Conservation (phyloP, 257 asterid genomes). For the Dorcoceras hygrometricum region DNA sequence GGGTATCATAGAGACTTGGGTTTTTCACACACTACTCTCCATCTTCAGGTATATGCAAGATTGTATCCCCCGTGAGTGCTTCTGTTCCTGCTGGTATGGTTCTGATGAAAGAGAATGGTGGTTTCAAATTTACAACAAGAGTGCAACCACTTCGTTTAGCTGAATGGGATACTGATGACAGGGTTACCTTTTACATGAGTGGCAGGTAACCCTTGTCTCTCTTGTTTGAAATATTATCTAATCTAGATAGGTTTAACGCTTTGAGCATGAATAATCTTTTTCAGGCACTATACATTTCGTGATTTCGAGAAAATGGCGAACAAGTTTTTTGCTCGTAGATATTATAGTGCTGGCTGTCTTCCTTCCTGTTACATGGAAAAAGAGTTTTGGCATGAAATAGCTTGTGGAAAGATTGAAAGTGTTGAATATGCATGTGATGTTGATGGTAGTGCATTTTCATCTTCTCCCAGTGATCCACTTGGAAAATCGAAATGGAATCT, state of each 20-base stretch:
- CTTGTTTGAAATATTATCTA: slow-evolving; percentile 18
- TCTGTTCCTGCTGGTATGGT: slow-evolving; percentile 96
- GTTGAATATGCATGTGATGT: slow-evolving; percentile 99
- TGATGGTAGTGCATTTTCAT: slow-evolving; percentile 98
- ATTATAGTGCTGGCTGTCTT: slow-evolving; percentile 86
- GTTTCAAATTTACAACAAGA: slow-evolving; percentile 91
- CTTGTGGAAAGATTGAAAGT: slow-evolving; percentile 92
- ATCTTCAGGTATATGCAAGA: slow-evolving; percentile 85
- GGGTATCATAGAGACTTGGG: slow-evolving; percentile 23
- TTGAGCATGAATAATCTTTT: slow-evolving; percentile 36
- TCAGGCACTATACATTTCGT: slow-evolving; percentile 92
- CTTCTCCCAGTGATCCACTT: slow-evolving; percentile 78
- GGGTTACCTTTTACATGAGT: slow-evolving; percentile 90
- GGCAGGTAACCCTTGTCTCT: slow-evolving; percentile 61
- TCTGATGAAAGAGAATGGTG: slow-evolving; percentile 80
- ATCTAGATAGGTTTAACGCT: slow-evolving; percentile 21
- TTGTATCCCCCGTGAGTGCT: slow-evolving; percentile 85
- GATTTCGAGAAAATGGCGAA: slow-evolving; percentile 99
- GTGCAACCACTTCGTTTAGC: slow-evolving; percentile 98
- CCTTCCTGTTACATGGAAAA: slow-evolving; percentile 89
- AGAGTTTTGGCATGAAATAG: slow-evolving; percentile 99
- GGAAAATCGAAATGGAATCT: slow-evolving; percentile 97
- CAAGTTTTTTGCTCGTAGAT: slow-evolving; percentile 89
- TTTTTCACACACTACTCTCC: slow-evolving; percentile 24
- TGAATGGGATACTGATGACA: slow-evolving; percentile 90